phyloP scores from a whole-genome alignment of 192 early-diverging fungal species.

The Coemansia sp. region DNA sequence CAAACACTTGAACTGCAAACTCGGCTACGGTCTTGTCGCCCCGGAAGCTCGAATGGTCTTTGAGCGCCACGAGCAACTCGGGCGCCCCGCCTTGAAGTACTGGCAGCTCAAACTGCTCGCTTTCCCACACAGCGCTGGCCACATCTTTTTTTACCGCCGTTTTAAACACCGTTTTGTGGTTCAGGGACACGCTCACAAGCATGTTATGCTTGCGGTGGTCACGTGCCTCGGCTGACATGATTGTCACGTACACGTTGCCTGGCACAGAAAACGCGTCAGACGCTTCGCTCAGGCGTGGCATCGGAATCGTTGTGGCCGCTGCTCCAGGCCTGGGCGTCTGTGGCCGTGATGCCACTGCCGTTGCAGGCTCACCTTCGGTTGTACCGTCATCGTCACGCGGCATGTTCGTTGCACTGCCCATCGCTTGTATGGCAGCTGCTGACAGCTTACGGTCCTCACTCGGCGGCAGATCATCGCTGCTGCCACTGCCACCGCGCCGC shows the following conservation, averaged over 20 bases:
- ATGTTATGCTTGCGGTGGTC: constrained; percentile 38
- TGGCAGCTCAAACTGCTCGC: constrained; percentile 36
- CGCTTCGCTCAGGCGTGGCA: constrained; percentile 32
- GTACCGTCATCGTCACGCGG: constrained; percentile 22
- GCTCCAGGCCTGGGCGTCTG: background rate
- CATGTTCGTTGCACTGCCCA: constrained; percentile 40
- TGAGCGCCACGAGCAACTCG: constrained; percentile 21
- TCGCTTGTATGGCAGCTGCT: constrained; percentile 25
- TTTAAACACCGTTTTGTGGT: constrained; percentile 52
- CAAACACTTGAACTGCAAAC: constrained; percentile 29
- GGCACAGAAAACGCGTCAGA: constrained; percentile 34
- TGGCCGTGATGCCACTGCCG: background rate
- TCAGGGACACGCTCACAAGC: constrained; percentile 32
- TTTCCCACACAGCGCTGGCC: constrained; percentile 16
- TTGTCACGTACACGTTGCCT: constrained; percentile 25
- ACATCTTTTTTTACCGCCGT: constrained; percentile 48
- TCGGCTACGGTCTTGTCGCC: constrained; percentile 44
- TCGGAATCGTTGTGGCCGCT: constrained; percentile 9
- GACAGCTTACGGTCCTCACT: constrained; percentile 20
- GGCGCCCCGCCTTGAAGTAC: constrained; percentile 46
- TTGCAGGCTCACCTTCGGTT: background rate
- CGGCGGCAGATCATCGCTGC: constrained; percentile 4
- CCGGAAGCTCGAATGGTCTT: constrained; percentile 54
- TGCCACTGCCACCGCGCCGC: constrained; percentile 5
- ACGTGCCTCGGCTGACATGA: constrained; percentile 30